Percentiles rank a stretch among this genome's conserved stretches.
Conservation (phyloP, 2,329 filamentous ascomycete genomes). For the Penicillium expansum region DNA sequence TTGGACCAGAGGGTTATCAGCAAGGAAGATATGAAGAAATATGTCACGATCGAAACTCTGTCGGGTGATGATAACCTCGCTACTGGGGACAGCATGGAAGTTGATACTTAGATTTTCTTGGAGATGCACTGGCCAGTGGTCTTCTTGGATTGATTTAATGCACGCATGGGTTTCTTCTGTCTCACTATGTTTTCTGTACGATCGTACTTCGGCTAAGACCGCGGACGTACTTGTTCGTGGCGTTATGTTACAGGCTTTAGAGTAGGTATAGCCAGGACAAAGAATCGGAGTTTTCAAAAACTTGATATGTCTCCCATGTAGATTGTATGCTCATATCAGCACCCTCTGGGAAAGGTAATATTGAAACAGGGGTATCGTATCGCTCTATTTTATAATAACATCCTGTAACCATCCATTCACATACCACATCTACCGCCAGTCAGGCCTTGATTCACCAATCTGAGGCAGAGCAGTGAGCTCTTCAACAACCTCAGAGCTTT, state of each 20-base stretch:
- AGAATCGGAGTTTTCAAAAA: neutral
- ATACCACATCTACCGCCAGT: neutral
- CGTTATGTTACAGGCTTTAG: slow-evolving; percentile 5
- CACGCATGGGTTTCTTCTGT: slow-evolving; percentile 14
- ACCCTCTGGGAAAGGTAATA: neutral
- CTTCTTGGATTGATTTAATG: slow-evolving; percentile 18
- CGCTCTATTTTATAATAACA: slow-evolving; percentile 9
- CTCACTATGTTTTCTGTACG: slow-evolving; percentile 6
- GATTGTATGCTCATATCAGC: neutral
- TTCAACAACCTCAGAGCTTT: slow-evolving; percentile 43
- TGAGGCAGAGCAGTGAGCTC: slow-evolving; percentile 22
- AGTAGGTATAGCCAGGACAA: neutral
- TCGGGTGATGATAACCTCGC: slow-evolving; percentile 63
- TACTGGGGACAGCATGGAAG: slow-evolving; percentile 63
- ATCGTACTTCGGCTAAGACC: slow-evolving; percentile 5
- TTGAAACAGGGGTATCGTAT: slow-evolving; percentile 15
- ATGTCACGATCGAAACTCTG: slow-evolving; percentile 86
- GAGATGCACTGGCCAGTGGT: slow-evolving; percentile 11
- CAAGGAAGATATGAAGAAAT: slow-evolving; percentile 90
- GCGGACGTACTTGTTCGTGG: neutral
- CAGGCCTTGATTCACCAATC: slow-evolving; percentile 16
- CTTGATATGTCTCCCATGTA: neutral
- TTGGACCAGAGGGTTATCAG: slow-evolving; percentile 95
- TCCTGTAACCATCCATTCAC: neutral
- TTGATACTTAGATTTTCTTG: slow-evolving; percentile 48